Percentiles rank a stretch among this genome's conserved stretches.
These are phyloP conservation scores for Neurospora hispaniola DNA, from an alignment of 495 filamentous ascomycete genomes.

Conservation along the genomic window DNA sequence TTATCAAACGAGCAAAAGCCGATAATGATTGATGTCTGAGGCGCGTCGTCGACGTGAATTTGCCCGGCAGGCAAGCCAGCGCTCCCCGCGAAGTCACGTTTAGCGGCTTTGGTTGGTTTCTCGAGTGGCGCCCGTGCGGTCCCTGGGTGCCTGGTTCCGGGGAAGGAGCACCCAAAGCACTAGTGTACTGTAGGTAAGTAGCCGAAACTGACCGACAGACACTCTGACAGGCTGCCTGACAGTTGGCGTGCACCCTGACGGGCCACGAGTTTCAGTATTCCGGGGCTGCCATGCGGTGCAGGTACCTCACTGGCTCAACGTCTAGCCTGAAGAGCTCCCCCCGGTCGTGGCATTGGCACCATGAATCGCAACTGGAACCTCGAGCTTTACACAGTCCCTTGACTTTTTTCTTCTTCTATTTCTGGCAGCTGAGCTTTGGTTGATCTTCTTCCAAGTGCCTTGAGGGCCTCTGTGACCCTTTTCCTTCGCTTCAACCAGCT, in stretches of 20 bases:
- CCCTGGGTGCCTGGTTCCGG: background rate
- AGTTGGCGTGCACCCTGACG: background rate
- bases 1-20: background rate
- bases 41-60: constrained; percentile 3
- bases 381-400: background rate
- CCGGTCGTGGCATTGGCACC: background rate
- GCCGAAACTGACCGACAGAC: background rate
- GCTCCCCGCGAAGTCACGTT: constrained; percentile 21
- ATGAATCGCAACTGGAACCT: background rate
- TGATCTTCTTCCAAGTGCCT: background rate
- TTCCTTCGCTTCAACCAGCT: background rate
- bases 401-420: background rate
- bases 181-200: background rate
- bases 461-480: background rate
- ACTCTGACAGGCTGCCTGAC: background rate
- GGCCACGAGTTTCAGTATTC: background rate
- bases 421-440: background rate
- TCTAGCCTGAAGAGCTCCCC: background rate
- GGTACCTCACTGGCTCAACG: background rate
- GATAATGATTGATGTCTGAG: background rate
- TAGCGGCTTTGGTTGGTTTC: background rate
- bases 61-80: background rate
- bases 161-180: background rate
- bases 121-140: constrained; percentile 5
- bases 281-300: background rate